phyloP scores from a whole-genome alignment of 2,329 filamentous ascomycete genomes.

The Cordyceps farinosa region DNA sequence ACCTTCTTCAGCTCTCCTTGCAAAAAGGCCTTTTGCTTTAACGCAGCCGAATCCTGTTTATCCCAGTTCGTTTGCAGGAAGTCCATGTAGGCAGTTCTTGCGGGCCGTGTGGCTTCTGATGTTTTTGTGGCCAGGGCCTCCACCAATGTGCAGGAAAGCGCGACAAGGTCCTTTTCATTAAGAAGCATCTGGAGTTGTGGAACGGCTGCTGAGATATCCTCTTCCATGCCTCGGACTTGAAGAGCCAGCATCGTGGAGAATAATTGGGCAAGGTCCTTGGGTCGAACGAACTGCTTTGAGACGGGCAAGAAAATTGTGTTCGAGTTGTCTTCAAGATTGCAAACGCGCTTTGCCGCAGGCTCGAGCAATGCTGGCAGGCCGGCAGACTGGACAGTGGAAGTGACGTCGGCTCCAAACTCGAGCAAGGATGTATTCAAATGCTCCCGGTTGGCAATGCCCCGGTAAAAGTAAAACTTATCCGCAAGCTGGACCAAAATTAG shows the following conservation, averaged over 20 bases:
- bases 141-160: slow-evolving; percentile 17
- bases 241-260: slow-evolving; percentile 12
- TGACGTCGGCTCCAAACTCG: slow-evolving; percentile 19
- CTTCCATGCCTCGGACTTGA: slow-evolving; percentile 15
- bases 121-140: slow-evolving; percentile 3
- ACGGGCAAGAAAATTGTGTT: slow-evolving; percentile 16
- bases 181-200: slow-evolving; percentile 20
- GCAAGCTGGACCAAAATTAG: slow-evolving; percentile 19
- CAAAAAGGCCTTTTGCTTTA: slow-evolving; percentile 17
- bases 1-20: slow-evolving; percentile 18
- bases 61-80: slow-evolving; percentile 13
- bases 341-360: slow-evolving; percentile 9
- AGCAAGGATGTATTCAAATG: slow-evolving; percentile 18
- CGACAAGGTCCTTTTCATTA: slow-evolving; percentile 17
- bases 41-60: background rate
- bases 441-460: slow-evolving; percentile 18
- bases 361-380: slow-evolving; percentile 15
- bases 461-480: slow-evolving; percentile 21
- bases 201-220: slow-evolving; percentile 19
- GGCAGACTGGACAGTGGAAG: slow-evolving; percentile 14
- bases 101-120: background rate
- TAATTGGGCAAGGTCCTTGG: slow-evolving; percentile 8
- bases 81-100: background rate
- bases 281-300: slow-evolving; percentile 5
- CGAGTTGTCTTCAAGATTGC: slow-evolving; percentile 14